Evolutionary conservation across 2,329 filamentous ascomycete genomes (phyloP), one percentile per base, ranked within the genome.

Genomic region (Aspergillus pseudonomiae): DNA sequence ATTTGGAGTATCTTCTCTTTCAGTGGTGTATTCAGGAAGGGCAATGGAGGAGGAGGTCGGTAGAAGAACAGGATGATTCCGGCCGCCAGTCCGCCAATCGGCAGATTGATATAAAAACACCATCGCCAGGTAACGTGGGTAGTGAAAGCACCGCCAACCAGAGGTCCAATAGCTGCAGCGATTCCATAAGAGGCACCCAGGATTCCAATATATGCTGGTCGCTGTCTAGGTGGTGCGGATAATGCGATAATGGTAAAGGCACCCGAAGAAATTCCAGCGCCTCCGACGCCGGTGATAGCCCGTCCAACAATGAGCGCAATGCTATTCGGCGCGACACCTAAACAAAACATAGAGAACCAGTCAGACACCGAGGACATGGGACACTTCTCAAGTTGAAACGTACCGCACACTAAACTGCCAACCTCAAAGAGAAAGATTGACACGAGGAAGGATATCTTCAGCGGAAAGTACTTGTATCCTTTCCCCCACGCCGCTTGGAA

Each of bases 61-160:
- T 41, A 41, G 39, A 41, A 41, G 39, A 41, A 41, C n/a, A 41
- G 19, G 19, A 41, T 41, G 39, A 41, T 41, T 16, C 39, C 39
- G 12, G 19, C 21, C 2, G 46, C 12, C 10, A 46, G 28, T 16
- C 32, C 54, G 7, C 21, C 19, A 16, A 41, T 28, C 2, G 54
- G 60, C 11, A 46, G n/a, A 24, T 46, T 46, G 43, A 46, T 21
- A 46, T 46, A 46, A 14, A 46, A 46, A 14, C 21, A 77, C 78
- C 79, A 81, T n/a, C 79, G 70, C 80, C 81, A 83, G 1, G 72
- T 72, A 0, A 70, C 69, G 26, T 76, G 69, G 39, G 78, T 68
- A 0, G 81, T 81, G n/a, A 82, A 71, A 1, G 70, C 77, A 19
- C 80, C 81, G 6, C 81, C 80, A n/a, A 83, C 63, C 2, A 83